Base-by-base conservation (phyloP, 495 filamentous ascomycete species). In the Cercophora sp. region DNA sequence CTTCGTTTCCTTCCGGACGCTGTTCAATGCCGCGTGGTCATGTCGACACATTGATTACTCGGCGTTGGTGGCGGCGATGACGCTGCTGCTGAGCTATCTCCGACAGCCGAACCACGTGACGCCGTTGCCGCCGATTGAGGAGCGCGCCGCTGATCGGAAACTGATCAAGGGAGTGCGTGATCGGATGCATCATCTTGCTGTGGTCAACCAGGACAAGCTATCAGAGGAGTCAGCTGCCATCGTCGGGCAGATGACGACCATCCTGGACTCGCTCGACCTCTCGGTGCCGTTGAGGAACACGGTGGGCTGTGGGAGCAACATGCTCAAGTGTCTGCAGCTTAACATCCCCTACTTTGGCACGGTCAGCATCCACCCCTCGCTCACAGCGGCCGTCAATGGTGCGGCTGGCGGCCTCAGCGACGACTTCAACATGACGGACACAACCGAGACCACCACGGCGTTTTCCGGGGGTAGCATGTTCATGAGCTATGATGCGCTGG, bases 291-390 rank as follows among this genome's bases (percentile, higher is more conserved):
- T 32, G 42, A 20, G n/a, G 5, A 40, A 43, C 23, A 24, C 40
- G 16, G 24, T 47, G 35, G 54, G 55, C 2, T 51, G 37, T 11
- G 47, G 51, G 22, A 29, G 11, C 2, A 26, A 60, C 10, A 51
- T 31, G 0, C 19, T 63, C 2, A 56, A 52, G 41, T 54, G 44
- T 9, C 55, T 77, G 36, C 64, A 68, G 15, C 65, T 77, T 8
- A 69, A 72, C 20, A 73, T 78, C 35, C 74, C 74, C 13, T 74
- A 74, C 29, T 62, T 76, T 5, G 75, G 73, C 19, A 74, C 70
- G 2, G 66, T 78, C 41, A 70, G 66, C 26, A 74, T 82, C 41
- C 66, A 70, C 35, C 65, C 68, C 9, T 52, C 52, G 15, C 43
- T 55, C 45, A 43, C 46, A 41, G 11, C 31, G 19, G 34, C 44